Conservation (phyloP, 1,139 yeast species). For the Nakaseomyces nivariensis region DNA sequence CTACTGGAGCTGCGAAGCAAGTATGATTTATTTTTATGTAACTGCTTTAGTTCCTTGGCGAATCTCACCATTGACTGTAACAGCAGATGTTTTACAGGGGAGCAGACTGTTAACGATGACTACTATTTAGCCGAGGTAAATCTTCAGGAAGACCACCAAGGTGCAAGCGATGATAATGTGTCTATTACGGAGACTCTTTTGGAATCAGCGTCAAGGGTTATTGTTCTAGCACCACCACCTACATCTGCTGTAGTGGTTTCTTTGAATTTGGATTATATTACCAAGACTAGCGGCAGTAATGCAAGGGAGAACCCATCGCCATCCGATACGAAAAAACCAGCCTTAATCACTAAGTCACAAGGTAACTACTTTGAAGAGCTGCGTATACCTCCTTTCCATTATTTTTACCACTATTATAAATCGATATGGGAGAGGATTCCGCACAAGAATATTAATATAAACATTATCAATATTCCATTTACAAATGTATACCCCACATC, state of each 20-base stretch:
- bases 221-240: conserved; percentile 26
- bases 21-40: conserved; percentile 42
- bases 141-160: conserved; percentile 5
- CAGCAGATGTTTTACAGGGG: conserved; percentile 37
- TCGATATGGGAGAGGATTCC: conserved; percentile 27
- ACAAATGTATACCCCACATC: conserved; percentile 27
- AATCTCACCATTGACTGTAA: conserved; percentile 37
- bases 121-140: conserved; percentile 18
- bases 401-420: conserved; percentile 24
- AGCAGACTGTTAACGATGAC: conserved; percentile 16
- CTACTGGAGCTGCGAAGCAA: conserved; percentile 35
- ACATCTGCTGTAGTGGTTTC: conserved; percentile 25
- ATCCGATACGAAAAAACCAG: conserved; percentile 15
- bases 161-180: conserved; percentile 10
- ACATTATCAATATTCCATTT: conserved; percentile 27
- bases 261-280: conserved; percentile 19
- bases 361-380: conserved; percentile 16
- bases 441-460: conserved; percentile 21
- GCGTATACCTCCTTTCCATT: conserved; percentile 24
- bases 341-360: conserved; percentile 21
- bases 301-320: conserved; percentile 6
- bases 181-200: conserved; percentile 23
- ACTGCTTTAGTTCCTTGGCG: conserved; percentile 34
- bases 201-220: conserved; percentile 13
- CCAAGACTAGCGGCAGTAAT: conserved; percentile 11